These are phyloP conservation scores for Leptographium procerum DNA, from an alignment of 2,329 filamentous ascomycete species.

Conservation along the genomic window DNA sequence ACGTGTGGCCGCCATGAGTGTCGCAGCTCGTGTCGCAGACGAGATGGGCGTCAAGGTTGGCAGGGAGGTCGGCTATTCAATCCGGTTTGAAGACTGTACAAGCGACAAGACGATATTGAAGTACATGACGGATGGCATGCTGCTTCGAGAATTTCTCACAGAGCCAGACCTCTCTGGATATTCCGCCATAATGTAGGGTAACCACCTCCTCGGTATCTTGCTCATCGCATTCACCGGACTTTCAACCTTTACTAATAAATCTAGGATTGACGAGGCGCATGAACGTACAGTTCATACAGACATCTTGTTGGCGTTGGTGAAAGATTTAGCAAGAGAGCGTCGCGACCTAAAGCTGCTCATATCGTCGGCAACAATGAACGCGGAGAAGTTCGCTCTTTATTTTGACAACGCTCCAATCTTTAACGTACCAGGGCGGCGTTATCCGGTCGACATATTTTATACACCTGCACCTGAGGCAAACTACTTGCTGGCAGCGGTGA, in stretches of 20 bases:
- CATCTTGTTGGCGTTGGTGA: conserved; percentile 76
- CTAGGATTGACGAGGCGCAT: conserved; percentile 80
- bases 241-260: background rate
- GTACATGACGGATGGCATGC: conserved; percentile 96
- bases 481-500: conserved; percentile 82
- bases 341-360: conserved; percentile 85
- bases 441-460: conserved; percentile 86
- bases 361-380: conserved; percentile 89
- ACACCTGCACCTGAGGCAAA: conserved; percentile 86
- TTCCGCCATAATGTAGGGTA: conserved; percentile 61
- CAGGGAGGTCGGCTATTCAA: conserved; percentile 85
- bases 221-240: background rate
- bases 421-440: conserved; percentile 81
- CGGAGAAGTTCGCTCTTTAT: conserved; percentile 81
- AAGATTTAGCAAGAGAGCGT: conserved; percentile 73
- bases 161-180: conserved; percentile 77
- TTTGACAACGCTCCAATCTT: conserved; percentile 92
- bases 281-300: conserved; percentile 87
- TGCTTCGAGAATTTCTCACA: conserved; percentile 79
- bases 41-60: conserved; percentile 86
- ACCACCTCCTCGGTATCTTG: background rate
- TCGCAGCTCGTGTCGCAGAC: conserved; percentile 89
- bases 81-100: conserved; percentile 88
- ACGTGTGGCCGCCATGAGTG: conserved; percentile 93
- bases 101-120: conserved; percentile 85